These are phyloP conservation scores for Nitzschia sp. DNA, from an alignment of 108 stramenopile species.

Conservation along the genomic window DNA sequence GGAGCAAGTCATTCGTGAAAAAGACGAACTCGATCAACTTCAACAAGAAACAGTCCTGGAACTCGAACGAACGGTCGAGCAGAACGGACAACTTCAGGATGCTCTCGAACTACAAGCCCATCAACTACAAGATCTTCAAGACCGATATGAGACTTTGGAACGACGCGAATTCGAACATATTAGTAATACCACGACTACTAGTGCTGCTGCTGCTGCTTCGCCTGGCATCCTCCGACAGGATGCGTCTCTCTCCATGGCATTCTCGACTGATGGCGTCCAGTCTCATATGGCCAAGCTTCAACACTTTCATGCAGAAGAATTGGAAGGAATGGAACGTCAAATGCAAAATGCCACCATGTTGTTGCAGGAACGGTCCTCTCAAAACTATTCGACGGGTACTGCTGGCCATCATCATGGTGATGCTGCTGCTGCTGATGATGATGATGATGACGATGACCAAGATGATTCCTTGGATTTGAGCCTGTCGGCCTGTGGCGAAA, in stretches of 20 bases:
- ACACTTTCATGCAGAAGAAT: neutral
- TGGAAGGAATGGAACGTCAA: constrained; percentile 12
- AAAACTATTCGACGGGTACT: neutral
- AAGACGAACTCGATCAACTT: neutral
- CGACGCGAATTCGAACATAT: neutral
- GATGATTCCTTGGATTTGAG: neutral
- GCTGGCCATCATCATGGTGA: neutral
- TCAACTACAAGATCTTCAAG: constrained; percentile 11
- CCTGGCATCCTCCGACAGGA: neutral
- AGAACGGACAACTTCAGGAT: neutral
- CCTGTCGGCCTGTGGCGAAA: neutral
- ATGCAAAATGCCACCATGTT: constrained; percentile 5
- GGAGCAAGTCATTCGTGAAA: neutral
- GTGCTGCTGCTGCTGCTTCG: neutral
- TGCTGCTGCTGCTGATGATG: neutral
- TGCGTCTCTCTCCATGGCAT: neutral
- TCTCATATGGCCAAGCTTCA: neutral
- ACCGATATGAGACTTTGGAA: neutral
- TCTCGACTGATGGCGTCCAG: neutral
- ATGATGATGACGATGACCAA: neutral
- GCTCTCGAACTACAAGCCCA: neutral
- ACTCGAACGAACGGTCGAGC: neutral
- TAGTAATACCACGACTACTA: neutral
- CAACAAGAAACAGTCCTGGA: neutral
- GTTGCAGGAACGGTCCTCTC: neutral